These are phyloP conservation scores for Nitzschia sp. DNA, from an alignment of 108 stramenopile genomes.

Conservation along the genomic window DNA sequence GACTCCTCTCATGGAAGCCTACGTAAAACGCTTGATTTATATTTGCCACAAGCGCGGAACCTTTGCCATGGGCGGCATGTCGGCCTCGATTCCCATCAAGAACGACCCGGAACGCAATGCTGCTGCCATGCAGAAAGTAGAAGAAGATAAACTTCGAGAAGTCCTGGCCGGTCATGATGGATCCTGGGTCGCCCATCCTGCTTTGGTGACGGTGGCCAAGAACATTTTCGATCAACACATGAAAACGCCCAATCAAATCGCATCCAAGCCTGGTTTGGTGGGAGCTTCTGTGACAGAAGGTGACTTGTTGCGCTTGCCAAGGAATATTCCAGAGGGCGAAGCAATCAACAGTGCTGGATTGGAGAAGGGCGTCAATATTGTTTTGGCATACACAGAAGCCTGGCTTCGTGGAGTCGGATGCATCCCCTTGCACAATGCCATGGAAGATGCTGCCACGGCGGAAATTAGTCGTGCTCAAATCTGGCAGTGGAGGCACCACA, in stretches of 20 bases:
- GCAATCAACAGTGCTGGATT: conserved; percentile 80
- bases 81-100: conserved; percentile 90
- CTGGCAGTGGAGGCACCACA: conserved; percentile 85
- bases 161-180: conserved; percentile 92
- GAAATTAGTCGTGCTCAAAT: conserved; percentile 94
- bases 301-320: conserved; percentile 68
- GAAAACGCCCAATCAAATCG: conserved; percentile 85
- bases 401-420: conserved; percentile 94
- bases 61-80: conserved; percentile 96
- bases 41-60: conserved; percentile 95
- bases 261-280: conserved; percentile 51
- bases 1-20: conserved; percentile 87
- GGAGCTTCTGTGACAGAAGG: conserved; percentile 65
- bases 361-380: conserved; percentile 80
- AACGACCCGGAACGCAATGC: conserved; percentile 78
- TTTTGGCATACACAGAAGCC: conserved; percentile 90
- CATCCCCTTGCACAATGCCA: conserved; percentile 88
- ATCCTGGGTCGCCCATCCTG: conserved; percentile 97
- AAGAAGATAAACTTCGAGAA: conserved; percentile 89
- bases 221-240: conserved; percentile 91
- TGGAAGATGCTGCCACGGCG: conserved; percentile 97
- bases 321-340: conserved; percentile 55
- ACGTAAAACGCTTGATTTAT: conserved; percentile 88
- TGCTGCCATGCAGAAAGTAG: conserved; percentile 79
- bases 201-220: conserved; percentile 81